Conservation (phyloP, 768 basidiomycete genomes). For the Kwoniella botswanensis region DNA sequence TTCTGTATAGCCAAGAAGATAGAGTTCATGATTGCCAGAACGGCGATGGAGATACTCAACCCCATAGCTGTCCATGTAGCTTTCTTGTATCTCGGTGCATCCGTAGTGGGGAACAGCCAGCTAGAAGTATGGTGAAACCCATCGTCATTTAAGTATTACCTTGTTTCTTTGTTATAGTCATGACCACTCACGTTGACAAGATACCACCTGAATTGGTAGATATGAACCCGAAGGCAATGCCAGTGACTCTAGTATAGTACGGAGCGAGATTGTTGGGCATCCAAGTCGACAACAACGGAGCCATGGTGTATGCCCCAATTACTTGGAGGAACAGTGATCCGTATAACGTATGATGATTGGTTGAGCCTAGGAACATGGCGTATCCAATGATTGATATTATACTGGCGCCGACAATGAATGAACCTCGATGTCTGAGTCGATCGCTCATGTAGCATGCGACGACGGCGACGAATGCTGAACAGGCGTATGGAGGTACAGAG, state of each 20-base stretch:
- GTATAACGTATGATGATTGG: slow-evolving; percentile 41
- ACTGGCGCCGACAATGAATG: slow-evolving; percentile 30
- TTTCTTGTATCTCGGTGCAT: slow-evolving; percentile 31
- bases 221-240: slow-evolving; percentile 49
- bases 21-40: slow-evolving; percentile 32
- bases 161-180: not conserved
- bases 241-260: slow-evolving; percentile 54
- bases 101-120: slow-evolving; percentile 44
- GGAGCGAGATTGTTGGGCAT: slow-evolving; percentile 56
- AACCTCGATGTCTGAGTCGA: slow-evolving; percentile 26
- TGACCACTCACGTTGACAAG: slow-evolving; percentile 33
- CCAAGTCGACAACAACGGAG: slow-evolving; percentile 51
- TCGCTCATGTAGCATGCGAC: slow-evolving; percentile 28
- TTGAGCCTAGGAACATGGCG: slow-evolving; percentile 36
- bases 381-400: slow-evolving; percentile 33
- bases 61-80: slow-evolving; percentile 31
- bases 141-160: no score
- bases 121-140: slow-evolving; percentile 4
- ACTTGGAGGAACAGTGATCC: slow-evolving; percentile 55
- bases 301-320: slow-evolving; percentile 49
- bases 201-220: slow-evolving; percentile 42
- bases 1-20: slow-evolving; percentile 27
- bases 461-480: slow-evolving; percentile 32
- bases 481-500: slow-evolving; percentile 40
- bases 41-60: slow-evolving; percentile 16